These are phyloP conservation scores for Tetramitus jugosus DNA, from an alignment of 208 protist species.

Conservation along the genomic window DNA sequence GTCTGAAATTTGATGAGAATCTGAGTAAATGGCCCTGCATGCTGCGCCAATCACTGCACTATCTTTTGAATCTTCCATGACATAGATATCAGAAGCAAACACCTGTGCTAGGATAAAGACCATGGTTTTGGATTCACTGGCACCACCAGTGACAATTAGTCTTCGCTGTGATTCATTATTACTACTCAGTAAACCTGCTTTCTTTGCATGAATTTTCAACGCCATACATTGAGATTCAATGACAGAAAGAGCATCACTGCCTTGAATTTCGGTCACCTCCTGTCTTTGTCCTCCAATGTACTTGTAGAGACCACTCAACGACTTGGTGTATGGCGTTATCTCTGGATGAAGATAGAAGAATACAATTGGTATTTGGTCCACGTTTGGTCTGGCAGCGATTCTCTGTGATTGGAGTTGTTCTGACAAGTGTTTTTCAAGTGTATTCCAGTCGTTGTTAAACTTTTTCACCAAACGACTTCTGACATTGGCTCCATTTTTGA, in stretches of 20 bases:
- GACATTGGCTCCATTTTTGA: constrained; percentile 41
- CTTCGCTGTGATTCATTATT: neutral
- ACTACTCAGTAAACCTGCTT: constrained; percentile 14
- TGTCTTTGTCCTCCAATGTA: neutral
- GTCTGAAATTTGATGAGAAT: too few species aligned
- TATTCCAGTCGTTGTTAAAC: constrained; percentile 17
- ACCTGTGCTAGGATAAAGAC: constrained; percentile 30
- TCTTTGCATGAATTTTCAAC: constrained; percentile 7
- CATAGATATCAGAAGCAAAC: constrained; percentile 25
- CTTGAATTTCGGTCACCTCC: neutral
- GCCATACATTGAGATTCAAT: constrained; percentile 30
- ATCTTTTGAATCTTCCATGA: neutral
- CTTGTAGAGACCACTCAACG: neutral
- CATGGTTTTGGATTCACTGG: neutral
- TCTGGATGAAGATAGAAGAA: constrained; percentile 28
- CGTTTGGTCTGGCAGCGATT: neutral
- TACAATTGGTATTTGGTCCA: neutral
- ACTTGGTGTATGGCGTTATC: neutral
- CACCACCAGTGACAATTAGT: constrained; percentile 35
- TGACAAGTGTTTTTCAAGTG: neutral
- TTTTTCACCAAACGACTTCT: constrained; percentile 26
- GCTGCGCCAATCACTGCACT: constrained; percentile 31
- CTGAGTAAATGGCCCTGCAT: constrained; percentile 20
- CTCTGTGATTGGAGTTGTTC: neutral
- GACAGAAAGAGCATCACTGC: neutral